Conservation (phyloP, 129 eudicot species). For the Smallanthus sonchifolius region DNA sequence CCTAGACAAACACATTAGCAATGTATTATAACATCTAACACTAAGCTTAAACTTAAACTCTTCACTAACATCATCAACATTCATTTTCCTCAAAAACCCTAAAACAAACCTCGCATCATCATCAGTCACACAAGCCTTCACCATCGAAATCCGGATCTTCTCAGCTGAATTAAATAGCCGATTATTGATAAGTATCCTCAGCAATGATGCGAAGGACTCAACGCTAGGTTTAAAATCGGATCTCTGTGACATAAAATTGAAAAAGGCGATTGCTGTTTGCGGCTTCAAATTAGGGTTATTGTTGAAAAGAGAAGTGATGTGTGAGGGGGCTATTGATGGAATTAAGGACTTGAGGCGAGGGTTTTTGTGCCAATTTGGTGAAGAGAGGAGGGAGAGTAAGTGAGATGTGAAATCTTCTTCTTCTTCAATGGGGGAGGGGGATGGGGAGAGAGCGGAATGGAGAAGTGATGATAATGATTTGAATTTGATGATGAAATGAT, state of each 20-base stretch:
- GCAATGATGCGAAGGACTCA: conserved; percentile 44
- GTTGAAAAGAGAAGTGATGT: conserved; percentile 42
- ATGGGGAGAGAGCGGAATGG: conserved; percentile 23
- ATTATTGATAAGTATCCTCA: conserved; percentile 41
- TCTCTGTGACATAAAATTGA: conserved; percentile 34
- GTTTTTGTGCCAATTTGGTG: conserved; percentile 63
- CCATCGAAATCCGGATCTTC: conserved; percentile 50
- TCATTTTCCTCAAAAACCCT: conserved; percentile 39
- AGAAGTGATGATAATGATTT: conserved; percentile 21
- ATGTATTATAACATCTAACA: conserved; percentile 61
- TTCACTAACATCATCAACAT: conserved; percentile 21
- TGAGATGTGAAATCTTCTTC: conserved; percentile 34
- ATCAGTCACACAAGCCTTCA: conserved; percentile 50
- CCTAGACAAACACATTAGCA: conserved; percentile 66
- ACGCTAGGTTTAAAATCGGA: conserved; percentile 53
- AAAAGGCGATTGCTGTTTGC: conserved; percentile 48
- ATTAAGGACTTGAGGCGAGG: conserved; percentile 46
- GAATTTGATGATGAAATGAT: conserved; percentile 24
- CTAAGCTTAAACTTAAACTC: conserved; percentile 37
- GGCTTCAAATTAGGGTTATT: conserved; percentile 55
- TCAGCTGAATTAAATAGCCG: conserved; percentile 42
- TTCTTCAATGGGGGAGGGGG: conserved; percentile 8
- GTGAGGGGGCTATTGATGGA: conserved; percentile 46
- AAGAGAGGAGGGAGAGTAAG: conserved; percentile 39
- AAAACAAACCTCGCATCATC: conserved; percentile 56